phyloP scores from a whole-genome alignment of 129 eudicot species.

The Centella asiatica region DNA sequence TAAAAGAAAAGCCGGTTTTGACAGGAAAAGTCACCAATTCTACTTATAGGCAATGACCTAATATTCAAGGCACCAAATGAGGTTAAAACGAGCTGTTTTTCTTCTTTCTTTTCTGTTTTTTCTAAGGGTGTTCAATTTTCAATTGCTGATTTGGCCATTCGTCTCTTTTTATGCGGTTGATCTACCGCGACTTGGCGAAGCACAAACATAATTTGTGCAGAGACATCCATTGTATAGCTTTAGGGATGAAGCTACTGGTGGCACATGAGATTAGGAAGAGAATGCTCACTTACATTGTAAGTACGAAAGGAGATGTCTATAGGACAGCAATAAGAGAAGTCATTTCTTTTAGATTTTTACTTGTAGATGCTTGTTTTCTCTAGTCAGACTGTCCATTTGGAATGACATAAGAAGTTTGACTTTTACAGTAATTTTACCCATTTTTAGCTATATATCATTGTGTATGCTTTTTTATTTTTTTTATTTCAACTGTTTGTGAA shows the following conservation, averaged over 20 bases:
- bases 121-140: not conserved
- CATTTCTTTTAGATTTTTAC: not conserved
- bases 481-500: too few species aligned
- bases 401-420: not conserved
- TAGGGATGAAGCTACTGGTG: conserved; percentile 18
- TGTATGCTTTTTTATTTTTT: too few species aligned
- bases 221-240: conserved; percentile 28
- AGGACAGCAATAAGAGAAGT: conserved; percentile 29
- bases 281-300: conserved; percentile 22
- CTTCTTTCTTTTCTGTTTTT: too few species aligned
- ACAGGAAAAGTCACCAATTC: conserved; percentile 32
- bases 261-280: conserved; percentile 23
- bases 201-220: conserved; percentile 13
- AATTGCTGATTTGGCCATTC: not conserved
- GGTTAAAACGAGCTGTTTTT: conserved; percentile 16
- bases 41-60: conserved; percentile 36
- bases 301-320: conserved; percentile 25
- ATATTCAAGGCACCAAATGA: conserved; percentile 1
- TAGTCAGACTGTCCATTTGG: not conserved
- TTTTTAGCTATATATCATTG: too few species aligned
- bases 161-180: conserved; percentile 12
- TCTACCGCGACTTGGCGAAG: not conserved
- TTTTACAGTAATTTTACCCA: too few species aligned
- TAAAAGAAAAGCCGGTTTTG: conserved; percentile 42
- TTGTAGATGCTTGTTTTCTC: conserved; percentile 4